These are phyloP conservation scores for Trypanosoma cruzi DNA, from an alignment of 208 protist species.

Conservation along the genomic window DNA sequence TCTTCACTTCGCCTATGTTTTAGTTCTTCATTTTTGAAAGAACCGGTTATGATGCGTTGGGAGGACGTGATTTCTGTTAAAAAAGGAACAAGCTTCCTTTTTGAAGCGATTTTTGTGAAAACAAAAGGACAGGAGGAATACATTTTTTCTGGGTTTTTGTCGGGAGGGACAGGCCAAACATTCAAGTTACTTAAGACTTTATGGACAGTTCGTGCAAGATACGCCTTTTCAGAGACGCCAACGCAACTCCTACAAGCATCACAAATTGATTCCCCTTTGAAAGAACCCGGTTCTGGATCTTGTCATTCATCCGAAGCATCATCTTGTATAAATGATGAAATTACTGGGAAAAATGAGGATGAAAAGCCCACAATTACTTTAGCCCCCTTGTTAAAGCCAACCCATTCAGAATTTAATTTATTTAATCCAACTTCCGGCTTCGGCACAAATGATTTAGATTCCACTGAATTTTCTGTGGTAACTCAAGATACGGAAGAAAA, in stretches of 20 bases:
- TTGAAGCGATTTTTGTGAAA: conserved; percentile 41
- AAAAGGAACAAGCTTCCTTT: conserved; percentile 45
- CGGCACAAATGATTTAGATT: background rate
- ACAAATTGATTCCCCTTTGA: too few species aligned
- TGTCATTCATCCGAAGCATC: background rate
- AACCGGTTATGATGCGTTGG: conserved; percentile 40
- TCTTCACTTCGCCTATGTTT: conserved; percentile 61
- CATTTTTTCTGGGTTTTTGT: conserved; percentile 59
- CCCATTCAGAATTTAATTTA: background rate
- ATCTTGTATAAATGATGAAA: conserved; percentile 2
- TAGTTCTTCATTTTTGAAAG: conserved; percentile 50
- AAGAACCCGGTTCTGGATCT: background rate
- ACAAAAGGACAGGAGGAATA: conserved; percentile 27
- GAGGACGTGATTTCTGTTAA: conserved; percentile 43
- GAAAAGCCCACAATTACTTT: background rate
- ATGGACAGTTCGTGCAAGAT: conserved; percentile 49
- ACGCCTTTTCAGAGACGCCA: conserved; percentile 23
- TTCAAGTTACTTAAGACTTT: conserved; percentile 53
- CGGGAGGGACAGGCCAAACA: conserved; percentile 39
- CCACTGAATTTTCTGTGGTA: background rate
- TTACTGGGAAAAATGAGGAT: conserved; percentile 12
- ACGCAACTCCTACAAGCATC: background rate
- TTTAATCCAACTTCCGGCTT: background rate
- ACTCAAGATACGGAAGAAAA: conserved; percentile 3
- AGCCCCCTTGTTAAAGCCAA: background rate